phyloP scores from a whole-genome alignment of 1,284 basidiomycete genomes.

The Lignosus rhinocerotis region DNA sequence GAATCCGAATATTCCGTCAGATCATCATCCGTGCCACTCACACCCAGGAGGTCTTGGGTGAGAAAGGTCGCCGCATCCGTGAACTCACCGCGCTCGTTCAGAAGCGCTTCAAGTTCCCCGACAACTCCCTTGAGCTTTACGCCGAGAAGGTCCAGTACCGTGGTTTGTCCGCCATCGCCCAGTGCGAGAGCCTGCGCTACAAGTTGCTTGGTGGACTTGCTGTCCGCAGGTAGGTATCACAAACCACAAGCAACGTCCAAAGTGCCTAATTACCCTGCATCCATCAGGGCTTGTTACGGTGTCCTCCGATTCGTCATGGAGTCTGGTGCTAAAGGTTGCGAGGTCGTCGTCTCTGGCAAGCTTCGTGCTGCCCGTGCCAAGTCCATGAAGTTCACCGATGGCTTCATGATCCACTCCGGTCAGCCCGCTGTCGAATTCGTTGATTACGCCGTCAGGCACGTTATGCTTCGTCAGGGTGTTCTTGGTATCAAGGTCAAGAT shows the following conservation, averaged over 20 bases:
- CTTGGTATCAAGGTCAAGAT: constrained; percentile 99
- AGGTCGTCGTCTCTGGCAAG: constrained; percentile 99
- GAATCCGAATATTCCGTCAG: constrained; percentile 38
- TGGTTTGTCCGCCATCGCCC: constrained; percentile 97
- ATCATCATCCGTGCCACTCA: constrained; percentile 99
- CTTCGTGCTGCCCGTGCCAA: constrained; percentile 99
- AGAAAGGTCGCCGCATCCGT: constrained; percentile 99
- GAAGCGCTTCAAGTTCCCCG: constrained; percentile 99
- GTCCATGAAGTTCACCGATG: constrained; percentile 99
- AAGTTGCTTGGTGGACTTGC: constrained; percentile 99
- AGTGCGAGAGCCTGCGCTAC: constrained; percentile 98
- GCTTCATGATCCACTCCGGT: constrained; percentile 99
- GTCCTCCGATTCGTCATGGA: constrained; percentile 99
- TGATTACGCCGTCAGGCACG: constrained; percentile 97
- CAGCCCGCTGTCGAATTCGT: constrained; percentile 97
- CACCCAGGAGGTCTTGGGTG: constrained; percentile 99
- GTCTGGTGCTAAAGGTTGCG: constrained; percentile 99
- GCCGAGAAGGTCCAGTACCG: constrained; percentile 99
- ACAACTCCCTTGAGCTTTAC: constrained; percentile 98
- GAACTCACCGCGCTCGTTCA: constrained; percentile 98
- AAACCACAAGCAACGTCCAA: constrained; percentile 16
- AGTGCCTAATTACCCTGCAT: background rate
- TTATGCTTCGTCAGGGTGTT: constrained; percentile 98
- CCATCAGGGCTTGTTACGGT: constrained; percentile 94
- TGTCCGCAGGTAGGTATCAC: constrained; percentile 80